Evolutionary conservation across 1,284 basidiomycete genomes (phyloP), one percentile per base, ranked within the genome.

Genomic region (Heterobasidion annosum): DNA sequence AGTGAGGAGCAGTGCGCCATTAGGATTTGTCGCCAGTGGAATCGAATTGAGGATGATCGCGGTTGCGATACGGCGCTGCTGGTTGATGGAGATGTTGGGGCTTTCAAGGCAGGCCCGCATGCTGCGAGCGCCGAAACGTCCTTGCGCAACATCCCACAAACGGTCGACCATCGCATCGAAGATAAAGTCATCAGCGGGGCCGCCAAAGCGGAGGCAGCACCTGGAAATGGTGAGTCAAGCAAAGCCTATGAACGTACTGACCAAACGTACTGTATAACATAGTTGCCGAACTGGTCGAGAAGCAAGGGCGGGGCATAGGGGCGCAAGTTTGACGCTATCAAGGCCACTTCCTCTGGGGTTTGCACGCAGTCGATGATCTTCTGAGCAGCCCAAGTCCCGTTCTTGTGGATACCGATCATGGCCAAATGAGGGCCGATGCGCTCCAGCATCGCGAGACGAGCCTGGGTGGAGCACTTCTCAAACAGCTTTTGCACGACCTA

Each of bases 331-430:
- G 89, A 83, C 47, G 88, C 84, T 64, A 99, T 86, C 40, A 98
- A 71, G 2, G 76, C 77, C 54, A 93, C 80, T 68, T 99, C 97
- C 58, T 97, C 93, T 6, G 88, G 84, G n/a, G 81, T 86, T 54
- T 85, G 81, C 46, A 95, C 90, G 61, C 93, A 96, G 72, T 98
- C 95, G 61, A 99, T 98, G 66, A 98, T 96, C 78, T 97, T 97
- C 70, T 99, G 97, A 2, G 95, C 96, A 0, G 97, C 96, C 97
- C 97, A 99, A 0, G 97, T 99, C 43, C 97, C 97, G 64, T 99
- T 99, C 76, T 99, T 99, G 77, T 99, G 97, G 52, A 96, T 94
- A 50, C 97, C 97, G 61, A 98, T 97, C 81, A 93, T 93, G 32
- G 96, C 97, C 25, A 99, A 76, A 68, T 97, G 91, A 52, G 97